Conservation (phyloP, 352 stramenopile species). For the Globisporangium acanthophoron region DNA sequence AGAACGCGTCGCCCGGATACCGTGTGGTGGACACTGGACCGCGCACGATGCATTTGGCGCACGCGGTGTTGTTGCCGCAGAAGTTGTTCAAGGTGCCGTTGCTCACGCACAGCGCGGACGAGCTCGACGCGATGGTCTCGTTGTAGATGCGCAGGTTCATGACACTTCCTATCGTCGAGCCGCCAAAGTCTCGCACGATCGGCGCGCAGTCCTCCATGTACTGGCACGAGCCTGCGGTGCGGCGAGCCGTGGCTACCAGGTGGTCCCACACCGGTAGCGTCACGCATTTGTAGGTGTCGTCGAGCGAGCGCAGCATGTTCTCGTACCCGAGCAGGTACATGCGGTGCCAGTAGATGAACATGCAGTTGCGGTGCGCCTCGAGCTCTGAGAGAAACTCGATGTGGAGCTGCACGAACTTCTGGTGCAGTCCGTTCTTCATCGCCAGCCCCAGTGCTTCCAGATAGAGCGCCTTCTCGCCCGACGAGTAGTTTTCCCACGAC, state of each 20-base stretch:
- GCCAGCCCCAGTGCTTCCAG: constrained; percentile 22
- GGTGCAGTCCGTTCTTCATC: constrained; percentile 36
- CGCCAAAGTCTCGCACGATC: constrained; percentile 30
- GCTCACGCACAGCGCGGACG: constrained; percentile 22
- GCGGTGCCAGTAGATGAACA: constrained; percentile 78
- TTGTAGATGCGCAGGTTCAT: constrained; percentile 15
- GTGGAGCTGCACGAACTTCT: constrained; percentile 61
- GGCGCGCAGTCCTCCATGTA: constrained; percentile 30
- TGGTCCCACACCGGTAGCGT: constrained; percentile 64
- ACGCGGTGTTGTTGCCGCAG: constrained; percentile 30
- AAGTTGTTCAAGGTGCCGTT: constrained; percentile 28
- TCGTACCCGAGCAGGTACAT: constrained; percentile 57
- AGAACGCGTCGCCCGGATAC: constrained; percentile 28
- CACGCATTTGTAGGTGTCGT: constrained; percentile 34
- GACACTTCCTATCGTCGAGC: constrained; percentile 11
- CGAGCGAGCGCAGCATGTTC: constrained; percentile 63
- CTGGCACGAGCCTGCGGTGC: constrained; percentile 18
- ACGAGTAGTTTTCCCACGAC: constrained; percentile 36
- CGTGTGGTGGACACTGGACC: constrained; percentile 9
- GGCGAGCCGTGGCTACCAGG: constrained; percentile 20
- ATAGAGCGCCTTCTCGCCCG: constrained; percentile 33
- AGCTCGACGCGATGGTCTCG: constrained; percentile 18
- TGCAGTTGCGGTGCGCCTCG: constrained; percentile 47
- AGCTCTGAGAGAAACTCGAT: constrained; percentile 33
- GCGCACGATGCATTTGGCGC: constrained; percentile 32